Conservation (phyloP, 768 basidiomycete genomes). For the Amanita polypyramis region DNA sequence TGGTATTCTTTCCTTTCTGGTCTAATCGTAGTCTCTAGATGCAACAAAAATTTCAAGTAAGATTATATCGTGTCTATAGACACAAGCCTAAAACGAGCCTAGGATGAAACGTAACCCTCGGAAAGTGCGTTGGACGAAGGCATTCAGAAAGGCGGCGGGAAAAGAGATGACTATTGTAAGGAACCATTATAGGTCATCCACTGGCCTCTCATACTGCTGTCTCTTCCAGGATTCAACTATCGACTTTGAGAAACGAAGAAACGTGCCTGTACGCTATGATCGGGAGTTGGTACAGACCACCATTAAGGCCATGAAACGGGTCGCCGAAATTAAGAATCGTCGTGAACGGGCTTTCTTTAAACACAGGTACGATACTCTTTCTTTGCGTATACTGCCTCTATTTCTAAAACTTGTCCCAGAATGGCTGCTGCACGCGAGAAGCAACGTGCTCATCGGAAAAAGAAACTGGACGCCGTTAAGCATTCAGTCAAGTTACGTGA, state of each 20-base stretch:
- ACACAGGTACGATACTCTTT: conserved; percentile 46
- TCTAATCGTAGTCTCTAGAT: conserved; percentile 37
- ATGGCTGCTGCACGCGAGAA: conserved; percentile 81
- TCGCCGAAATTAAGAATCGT: conserved; percentile 84
- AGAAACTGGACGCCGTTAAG: conserved; percentile 46
- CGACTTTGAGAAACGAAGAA: conserved; percentile 98
- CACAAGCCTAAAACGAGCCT: conserved; percentile 6
- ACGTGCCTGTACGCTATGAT: conserved; percentile 95
- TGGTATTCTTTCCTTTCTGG: neutral
- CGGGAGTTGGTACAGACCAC: conserved; percentile 89
- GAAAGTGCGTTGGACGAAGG: conserved; percentile 99
- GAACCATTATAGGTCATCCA: conserved; percentile 7
- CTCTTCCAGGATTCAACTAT: conserved; percentile 82
- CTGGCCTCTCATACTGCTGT: neutral
- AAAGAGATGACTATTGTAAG: conserved; percentile 99
- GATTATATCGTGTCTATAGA: conserved; percentile 10
- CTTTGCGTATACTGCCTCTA: neutral
- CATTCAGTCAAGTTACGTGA: conserved; percentile 55
- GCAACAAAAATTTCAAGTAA: conserved; percentile 99
- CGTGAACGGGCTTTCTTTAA: conserved; percentile 96
- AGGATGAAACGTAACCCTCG: conserved; percentile 99
- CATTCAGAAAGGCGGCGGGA: conserved; percentile 95
- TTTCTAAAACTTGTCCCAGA: conserved; percentile 27
- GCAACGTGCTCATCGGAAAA: conserved; percentile 63
- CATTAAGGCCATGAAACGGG: conserved; percentile 91